Conservation (phyloP, 441 rosid genomes). For the Euphorbia schlechtendalii region DNA sequence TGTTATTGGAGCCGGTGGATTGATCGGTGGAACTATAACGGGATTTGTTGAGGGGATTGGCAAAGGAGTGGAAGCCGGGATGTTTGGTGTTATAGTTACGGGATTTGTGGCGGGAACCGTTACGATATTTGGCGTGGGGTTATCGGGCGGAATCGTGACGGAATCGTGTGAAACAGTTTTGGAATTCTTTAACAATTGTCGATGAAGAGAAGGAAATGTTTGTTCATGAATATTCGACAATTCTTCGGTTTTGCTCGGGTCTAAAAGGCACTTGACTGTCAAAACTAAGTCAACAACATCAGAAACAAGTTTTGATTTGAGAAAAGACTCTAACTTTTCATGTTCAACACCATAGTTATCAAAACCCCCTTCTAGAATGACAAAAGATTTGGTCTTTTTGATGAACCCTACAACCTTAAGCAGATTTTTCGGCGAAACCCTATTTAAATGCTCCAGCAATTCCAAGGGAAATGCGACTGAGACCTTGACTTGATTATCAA, state of each 20-base stretch:
- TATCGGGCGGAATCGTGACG: constrained; percentile 25
- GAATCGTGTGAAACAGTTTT: constrained; percentile 38
- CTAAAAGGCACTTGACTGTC: constrained; percentile 18
- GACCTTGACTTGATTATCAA: constrained; percentile 23
- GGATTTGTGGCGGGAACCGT: constrained; percentile 59
- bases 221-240: constrained; percentile 16
- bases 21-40: constrained; percentile 23
- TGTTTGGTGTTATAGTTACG: constrained; percentile 31
- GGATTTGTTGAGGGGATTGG: constrained; percentile 39
- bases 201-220: constrained; percentile 25
- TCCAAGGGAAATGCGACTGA: constrained; percentile 37
- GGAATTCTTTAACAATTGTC: constrained; percentile 25
- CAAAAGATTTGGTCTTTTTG: constrained; percentile 23
- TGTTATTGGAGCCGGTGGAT: constrained; percentile 33
- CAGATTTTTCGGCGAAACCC: constrained; percentile 18
- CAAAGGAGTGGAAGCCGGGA: constrained; percentile 34
- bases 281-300: constrained; percentile 24
- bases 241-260: constrained; percentile 18
- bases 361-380: constrained; percentile 28
- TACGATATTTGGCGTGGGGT: constrained; percentile 38
- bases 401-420: constrained; percentile 25
- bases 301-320: constrained; percentile 23
- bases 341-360: constrained; percentile 11
- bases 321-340: constrained; percentile 23
- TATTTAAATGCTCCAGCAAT: constrained; percentile 31